phyloP scores from a whole-genome alignment of 768 basidiomycete species.

The Kwoniella bestiolae region DNA sequence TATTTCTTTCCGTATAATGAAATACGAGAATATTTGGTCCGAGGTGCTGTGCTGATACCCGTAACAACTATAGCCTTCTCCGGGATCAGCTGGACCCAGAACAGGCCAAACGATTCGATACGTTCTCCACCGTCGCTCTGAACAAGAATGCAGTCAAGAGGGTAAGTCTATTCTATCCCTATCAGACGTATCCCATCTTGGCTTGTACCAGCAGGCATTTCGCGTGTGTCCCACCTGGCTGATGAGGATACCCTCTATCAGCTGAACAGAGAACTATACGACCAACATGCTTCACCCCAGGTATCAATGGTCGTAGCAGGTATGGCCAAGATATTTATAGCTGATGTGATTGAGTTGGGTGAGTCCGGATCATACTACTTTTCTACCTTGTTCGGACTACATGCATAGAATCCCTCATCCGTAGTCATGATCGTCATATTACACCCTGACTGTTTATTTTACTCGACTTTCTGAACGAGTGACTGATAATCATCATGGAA shows the following conservation, averaged over 20 bases:
- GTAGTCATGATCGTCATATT: no score
- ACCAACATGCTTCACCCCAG: slow-evolving; percentile 33
- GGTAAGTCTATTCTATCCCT: slow-evolving; percentile 27
- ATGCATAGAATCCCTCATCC: neutral
- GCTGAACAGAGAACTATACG: slow-evolving; percentile 47
- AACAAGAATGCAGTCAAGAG: slow-evolving; percentile 36
- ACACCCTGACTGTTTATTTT: no score
- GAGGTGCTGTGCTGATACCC: no score
- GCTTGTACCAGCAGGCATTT: no score
- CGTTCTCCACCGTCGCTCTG: slow-evolving; percentile 35
- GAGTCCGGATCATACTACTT: slow-evolving; percentile 18
- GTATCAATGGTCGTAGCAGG: slow-evolving; percentile 35
- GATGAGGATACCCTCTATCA: no score
- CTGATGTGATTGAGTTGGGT: slow-evolving; percentile 51
- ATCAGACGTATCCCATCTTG: no score
- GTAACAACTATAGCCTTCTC: slow-evolving; percentile 38
- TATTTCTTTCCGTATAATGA: no score
- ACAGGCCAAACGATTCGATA: slow-evolving; percentile 45
- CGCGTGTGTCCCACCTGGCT: no score
- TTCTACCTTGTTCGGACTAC: neutral
- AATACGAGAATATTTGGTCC: no score
- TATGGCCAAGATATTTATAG: slow-evolving; percentile 50
- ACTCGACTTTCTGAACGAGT: neutral
- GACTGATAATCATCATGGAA: neutral
- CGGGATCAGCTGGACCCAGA: slow-evolving; percentile 39